These are phyloP conservation scores for Monilinia fructicola DNA, from an alignment of 2,329 filamentous ascomycete genomes.

Conservation along the genomic window DNA sequence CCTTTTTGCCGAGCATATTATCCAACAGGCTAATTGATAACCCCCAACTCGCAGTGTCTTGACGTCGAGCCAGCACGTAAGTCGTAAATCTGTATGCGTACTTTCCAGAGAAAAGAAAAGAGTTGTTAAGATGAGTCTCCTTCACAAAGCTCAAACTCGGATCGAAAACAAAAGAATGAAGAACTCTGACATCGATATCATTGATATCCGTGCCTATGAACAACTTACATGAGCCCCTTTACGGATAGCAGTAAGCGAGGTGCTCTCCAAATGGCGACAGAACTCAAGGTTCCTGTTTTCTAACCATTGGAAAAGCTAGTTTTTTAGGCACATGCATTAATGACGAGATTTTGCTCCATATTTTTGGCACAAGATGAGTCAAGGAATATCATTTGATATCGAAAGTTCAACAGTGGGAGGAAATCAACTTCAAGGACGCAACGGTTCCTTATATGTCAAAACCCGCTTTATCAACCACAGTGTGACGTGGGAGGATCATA, in stretches of 20 bases:
- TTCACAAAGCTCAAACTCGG: background rate
- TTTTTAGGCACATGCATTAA: background rate
- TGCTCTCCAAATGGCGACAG: background rate
- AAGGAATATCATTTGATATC: too few relatives aligned
- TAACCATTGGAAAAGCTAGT: background rate
- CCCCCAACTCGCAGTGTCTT: too few relatives aligned
- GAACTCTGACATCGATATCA: slow-evolving; percentile 10
- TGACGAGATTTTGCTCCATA: background rate
- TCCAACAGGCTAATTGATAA: too few relatives aligned
- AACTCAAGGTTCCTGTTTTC: background rate
- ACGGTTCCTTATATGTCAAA: background rate
- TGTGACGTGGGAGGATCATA: background rate
- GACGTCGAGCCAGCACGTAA: slow-evolving; percentile 19
- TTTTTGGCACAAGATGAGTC: background rate
- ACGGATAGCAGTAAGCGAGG: background rate
- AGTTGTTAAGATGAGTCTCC: background rate
- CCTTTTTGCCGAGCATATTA: too few relatives aligned
- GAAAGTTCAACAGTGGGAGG: slow-evolving; percentile 6
- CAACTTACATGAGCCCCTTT: slow-evolving; percentile 7
- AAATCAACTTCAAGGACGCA: background rate
- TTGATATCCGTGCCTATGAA: background rate
- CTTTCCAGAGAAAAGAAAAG: background rate
- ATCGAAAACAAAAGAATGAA: background rate
- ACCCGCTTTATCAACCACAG: background rate
- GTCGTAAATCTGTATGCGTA: background rate